Conservation (phyloP, 441 rosid genomes). For the Pelargonium cotyledonis region DNA sequence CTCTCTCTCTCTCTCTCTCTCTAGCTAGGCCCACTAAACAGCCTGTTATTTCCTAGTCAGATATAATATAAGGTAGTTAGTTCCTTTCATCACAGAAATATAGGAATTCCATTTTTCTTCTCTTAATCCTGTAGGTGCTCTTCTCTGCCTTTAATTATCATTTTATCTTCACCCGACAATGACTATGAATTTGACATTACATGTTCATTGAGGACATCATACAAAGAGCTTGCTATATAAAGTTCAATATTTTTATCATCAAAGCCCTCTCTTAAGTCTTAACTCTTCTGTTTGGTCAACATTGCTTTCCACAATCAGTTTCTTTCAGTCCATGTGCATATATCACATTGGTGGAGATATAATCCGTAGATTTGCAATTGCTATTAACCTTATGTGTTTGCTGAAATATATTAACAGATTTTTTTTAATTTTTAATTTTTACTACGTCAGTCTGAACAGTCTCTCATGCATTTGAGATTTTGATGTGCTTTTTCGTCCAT, state of each 20-base stretch:
- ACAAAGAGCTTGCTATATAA: too few relatives aligned
- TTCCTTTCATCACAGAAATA: not conserved
- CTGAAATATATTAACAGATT: not conserved
- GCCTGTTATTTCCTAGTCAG: not conserved
- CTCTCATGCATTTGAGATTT: not conserved
- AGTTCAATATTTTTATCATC: not conserved
- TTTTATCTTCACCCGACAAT: not conserved
- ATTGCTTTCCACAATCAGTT: not conserved
- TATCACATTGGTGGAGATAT: not conserved
- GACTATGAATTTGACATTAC: slow-evolving; percentile 5
- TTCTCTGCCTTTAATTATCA: not conserved
- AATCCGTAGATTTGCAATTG: not conserved
- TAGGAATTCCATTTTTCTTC: not conserved
- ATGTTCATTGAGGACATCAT: not conserved
- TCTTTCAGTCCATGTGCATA: not conserved
- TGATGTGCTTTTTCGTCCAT: not conserved
- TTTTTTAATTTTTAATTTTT: not conserved
- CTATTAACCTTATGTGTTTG: not conserved
- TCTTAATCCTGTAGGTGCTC: not conserved
- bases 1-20: not conserved
- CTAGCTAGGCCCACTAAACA: not conserved
- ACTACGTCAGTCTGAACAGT: not conserved
- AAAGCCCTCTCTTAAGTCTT: not conserved
- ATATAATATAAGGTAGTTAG: not conserved
- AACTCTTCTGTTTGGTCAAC: not conserved